phyloP scores from a whole-genome alignment of 345 rosid species.

The Gossypium sturtianum region DNA sequence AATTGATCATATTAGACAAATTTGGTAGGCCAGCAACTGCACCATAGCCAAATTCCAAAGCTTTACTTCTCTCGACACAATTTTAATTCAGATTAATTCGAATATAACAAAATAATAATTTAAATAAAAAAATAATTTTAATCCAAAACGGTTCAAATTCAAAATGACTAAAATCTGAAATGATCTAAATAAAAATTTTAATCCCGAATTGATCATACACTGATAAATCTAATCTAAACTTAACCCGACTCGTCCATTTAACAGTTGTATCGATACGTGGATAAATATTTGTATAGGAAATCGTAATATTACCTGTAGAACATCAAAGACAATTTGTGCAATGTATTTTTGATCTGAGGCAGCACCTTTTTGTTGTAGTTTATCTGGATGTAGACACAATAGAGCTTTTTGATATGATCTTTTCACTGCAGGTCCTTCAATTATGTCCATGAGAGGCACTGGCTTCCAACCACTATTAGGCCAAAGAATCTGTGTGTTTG shows the following conservation, averaged over 20 bases:
- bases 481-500: constrained; percentile 77
- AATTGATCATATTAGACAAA: neutral
- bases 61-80: neutral
- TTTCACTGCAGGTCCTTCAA: constrained; percentile 80
- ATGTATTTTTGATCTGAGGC: constrained; percentile 56
- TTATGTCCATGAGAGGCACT: constrained; percentile 75
- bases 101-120: too few relatives aligned
- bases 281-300: neutral
- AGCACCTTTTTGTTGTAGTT: constrained; percentile 87
- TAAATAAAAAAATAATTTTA: too few relatives aligned
- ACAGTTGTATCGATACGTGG: neutral
- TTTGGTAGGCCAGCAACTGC: neutral
- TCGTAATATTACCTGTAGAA: constrained; percentile 58
- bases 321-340: constrained; percentile 71
- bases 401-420: constrained; percentile 85
- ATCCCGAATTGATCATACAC: too few relatives aligned
- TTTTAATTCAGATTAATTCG: too few relatives aligned
- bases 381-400: constrained; percentile 88
- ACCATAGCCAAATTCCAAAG: neutral
- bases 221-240: too few relatives aligned
- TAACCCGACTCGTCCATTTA: rapidly evolving
- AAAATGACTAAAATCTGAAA: too few relatives aligned
- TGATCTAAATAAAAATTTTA: too few relatives aligned
- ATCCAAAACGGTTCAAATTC: rapidly evolving
- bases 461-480: constrained; percentile 83